Conservation (phyloP, 73 alveolate genomes). For the Paramecium biaurelia region DNA sequence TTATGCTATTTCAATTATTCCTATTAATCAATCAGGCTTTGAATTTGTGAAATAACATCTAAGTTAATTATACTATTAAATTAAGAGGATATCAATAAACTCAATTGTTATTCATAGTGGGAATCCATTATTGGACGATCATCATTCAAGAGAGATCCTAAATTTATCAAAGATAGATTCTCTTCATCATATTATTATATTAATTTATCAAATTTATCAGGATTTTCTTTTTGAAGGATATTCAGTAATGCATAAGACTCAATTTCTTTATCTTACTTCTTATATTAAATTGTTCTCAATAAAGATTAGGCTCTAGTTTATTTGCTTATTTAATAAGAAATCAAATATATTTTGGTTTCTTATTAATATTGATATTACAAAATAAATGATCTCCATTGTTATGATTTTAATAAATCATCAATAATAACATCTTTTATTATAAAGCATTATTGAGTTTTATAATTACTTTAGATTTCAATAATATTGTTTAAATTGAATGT, state of each 20-base stretch:
- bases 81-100: neutral
- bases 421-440: neutral
- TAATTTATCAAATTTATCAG: neutral
- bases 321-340: neutral
- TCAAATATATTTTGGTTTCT: neutral
- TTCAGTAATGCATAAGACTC: neutral
- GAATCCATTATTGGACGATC: neutral
- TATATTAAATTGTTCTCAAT: neutral
- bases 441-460: neutral
- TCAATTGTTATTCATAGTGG: neutral
- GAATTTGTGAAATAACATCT: neutral
- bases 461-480: neutral
- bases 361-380: neutral
- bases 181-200: slow-evolving; percentile 7
- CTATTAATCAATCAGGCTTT: neutral
- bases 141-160: neutral
- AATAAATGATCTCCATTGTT: neutral
- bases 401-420: neutral
- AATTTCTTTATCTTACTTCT: neutral
- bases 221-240: neutral
- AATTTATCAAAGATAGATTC: neutral
- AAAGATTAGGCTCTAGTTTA: neutral
- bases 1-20: neutral
- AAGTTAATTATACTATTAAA: neutral
- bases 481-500: neutral